Evolutionary conservation across 805 yeast species (phyloP), one percentile per base, ranked within the genome.

Genomic region (Cyberlindnera euphorbiae): DNA sequence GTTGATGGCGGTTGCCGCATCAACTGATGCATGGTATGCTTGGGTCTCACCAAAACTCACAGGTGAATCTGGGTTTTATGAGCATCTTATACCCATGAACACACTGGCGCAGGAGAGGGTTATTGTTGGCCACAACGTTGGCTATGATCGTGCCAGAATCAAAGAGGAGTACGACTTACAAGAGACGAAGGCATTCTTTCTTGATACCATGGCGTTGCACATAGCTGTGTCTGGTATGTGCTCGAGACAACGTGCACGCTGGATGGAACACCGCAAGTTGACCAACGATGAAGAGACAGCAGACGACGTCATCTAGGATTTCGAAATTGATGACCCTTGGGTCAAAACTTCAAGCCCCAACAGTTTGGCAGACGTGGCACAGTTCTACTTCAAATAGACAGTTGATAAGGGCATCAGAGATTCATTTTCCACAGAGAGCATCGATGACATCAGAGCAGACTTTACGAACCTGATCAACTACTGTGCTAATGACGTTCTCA

Each of bases 201-300:
- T 94, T 39, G 99, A 93, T 58, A 89, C 95, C 1, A 84, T 90
- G 88, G 82, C 97, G 1, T 62, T 93, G 14, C 99, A 93, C 59
- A 77, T 89, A 23, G 94, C 97, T 1, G 75, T 79, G 0, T 77
- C 82, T 33, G 99, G 99, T 0, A 81, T 93, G 74, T 86, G 96
- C 56, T 85, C 97, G 3, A 78, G 85, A 49, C 98, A 93, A 53
- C 62, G 97, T 42, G 82, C 87, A 0, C 68, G 73, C 13, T 93
- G 93, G 84, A 57, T 74, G 48, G 77, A 74, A 41, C 78, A 72
- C 48, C 68, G 63, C 28, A 79, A 59, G 30, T 44, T 47, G 35
- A 52, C 41, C 38, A 55, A 45, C 22, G 44, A 45, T 16, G 49
- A 42, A 15, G 47, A 39, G n/a, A 41, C 39, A 12, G 39, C 38